phyloP scores from a whole-genome alignment of 306 rosid species.

The Acacia crassicarpa region DNA sequence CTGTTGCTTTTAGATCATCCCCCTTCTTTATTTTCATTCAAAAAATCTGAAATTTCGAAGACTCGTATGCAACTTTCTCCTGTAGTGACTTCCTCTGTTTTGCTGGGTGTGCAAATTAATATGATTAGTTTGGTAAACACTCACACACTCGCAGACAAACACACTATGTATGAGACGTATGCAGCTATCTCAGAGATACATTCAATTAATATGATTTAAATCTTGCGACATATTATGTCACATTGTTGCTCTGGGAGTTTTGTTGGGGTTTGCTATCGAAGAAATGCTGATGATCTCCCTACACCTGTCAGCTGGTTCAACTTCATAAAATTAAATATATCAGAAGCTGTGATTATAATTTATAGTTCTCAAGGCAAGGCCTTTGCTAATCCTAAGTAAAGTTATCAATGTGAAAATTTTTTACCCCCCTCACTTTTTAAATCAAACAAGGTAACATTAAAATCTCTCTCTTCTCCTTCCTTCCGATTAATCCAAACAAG shows the following conservation, averaged over 20 bases:
- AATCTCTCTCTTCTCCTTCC: no score
- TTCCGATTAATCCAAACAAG: no score
- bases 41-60: background rate
- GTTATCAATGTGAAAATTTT: no score
- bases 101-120: background rate
- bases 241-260: slow-evolving; percentile 76
- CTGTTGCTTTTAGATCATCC: background rate
- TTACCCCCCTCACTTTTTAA: no score
- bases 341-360: no score
- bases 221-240: slow-evolving; percentile 31
- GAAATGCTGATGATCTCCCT: slow-evolving; percentile 92
- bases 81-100: background rate
- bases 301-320: no score
- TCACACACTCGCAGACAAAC: background rate
- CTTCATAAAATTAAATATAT: no score
- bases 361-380: no score
- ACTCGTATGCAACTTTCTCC: background rate
- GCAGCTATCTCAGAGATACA: background rate
- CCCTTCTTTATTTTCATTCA: background rate
- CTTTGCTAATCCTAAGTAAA: no score
- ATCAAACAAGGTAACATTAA: no score
- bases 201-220: background rate
- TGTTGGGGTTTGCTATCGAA: slow-evolving; percentile 90
- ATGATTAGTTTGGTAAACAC: background rate
- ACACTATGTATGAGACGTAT: background rate